A percentile compares a stretch with the other conserved stretches of the same genome.
These are phyloP conservation scores for Aquilaria malaccensis DNA, from an alignment of 345 rosid species.

Conservation along the genomic window DNA sequence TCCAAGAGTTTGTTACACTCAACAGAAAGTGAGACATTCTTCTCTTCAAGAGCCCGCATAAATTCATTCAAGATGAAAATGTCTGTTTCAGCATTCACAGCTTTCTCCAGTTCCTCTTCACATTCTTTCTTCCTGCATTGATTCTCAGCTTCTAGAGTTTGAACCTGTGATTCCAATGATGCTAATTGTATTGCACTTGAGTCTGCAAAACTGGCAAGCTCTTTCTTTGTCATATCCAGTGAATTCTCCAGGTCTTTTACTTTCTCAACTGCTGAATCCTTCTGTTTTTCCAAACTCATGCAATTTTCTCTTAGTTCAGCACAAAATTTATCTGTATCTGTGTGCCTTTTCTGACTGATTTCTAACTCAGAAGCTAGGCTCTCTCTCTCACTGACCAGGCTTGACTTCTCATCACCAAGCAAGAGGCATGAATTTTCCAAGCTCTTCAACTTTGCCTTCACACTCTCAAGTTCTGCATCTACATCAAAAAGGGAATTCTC, in stretches of 20 bases:
- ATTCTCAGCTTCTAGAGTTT: constrained; percentile 47
- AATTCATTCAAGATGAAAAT: constrained; percentile 63
- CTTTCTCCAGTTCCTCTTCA: constrained; percentile 63
- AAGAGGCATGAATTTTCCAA: constrained; percentile 52
- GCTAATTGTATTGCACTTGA: constrained; percentile 35
- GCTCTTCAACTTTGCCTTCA: constrained; percentile 42
- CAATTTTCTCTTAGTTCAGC: constrained; percentile 39
- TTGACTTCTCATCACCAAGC: constrained; percentile 60
- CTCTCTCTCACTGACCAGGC: constrained; percentile 41
- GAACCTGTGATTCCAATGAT: constrained; percentile 49
- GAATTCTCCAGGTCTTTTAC: constrained; percentile 41
- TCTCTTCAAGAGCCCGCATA: constrained; percentile 56
- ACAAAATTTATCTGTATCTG: constrained; percentile 49
- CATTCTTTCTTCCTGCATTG: constrained; percentile 47
- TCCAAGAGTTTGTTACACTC: constrained; percentile 50
- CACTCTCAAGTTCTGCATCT: constrained; percentile 64
- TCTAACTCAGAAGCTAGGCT: constrained; percentile 49
- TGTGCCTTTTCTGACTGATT: constrained; percentile 35
- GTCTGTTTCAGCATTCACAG: constrained; percentile 48
- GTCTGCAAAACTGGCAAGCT: constrained; percentile 41
- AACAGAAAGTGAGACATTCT: constrained; percentile 39
- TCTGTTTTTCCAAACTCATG: constrained; percentile 48
- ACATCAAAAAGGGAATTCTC: constrained; percentile 72
- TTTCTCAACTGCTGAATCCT: constrained; percentile 39
- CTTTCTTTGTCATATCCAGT: constrained; percentile 45